Evolutionary conservation across 1,139 yeast species (phyloP).

Genomic region (Schizosaccharomyces versatilis): DNA sequence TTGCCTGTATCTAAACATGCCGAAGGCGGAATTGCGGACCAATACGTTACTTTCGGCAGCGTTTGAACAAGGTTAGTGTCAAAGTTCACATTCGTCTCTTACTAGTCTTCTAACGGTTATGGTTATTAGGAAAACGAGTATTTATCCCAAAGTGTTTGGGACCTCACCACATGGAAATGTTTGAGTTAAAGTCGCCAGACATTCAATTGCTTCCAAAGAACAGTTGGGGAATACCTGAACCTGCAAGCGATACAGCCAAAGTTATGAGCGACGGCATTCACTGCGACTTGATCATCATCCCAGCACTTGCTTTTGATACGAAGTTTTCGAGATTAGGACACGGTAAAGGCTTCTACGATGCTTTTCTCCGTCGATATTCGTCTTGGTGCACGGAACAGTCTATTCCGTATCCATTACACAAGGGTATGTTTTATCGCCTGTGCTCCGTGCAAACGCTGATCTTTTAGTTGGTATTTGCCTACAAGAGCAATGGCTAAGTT

Average conservation of each 20-base stretch:
- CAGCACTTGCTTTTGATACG: constrained; percentile 54
- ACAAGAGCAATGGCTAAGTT: neutral
- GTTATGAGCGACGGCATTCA: constrained; percentile 20
- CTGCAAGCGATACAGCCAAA: constrained; percentile 9
- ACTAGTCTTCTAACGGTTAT: too few relatives aligned
- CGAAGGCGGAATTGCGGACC: neutral
- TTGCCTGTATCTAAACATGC: neutral
- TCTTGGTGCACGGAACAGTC: neutral
- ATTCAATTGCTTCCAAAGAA: neutral
- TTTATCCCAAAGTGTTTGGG: neutral
- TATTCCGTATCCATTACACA: neutral
- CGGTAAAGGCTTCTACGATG: constrained; percentile 81
- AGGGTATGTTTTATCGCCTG: neutral
- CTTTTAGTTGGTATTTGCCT: neutral
- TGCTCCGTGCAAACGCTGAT: too few relatives aligned
- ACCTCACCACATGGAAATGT: neutral
- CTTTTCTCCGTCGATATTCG: neutral
- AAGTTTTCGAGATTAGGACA: constrained; percentile 52
- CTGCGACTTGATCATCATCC: constrained; percentile 53
- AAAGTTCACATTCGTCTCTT: too few relatives aligned
- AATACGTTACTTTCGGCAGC: neutral
- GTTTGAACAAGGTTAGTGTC: neutral
- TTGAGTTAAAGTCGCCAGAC: neutral
- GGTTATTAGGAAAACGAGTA: neutral
- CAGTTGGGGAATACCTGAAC: constrained; percentile 7